Evolutionary conservation across 345 rosid species (phyloP).

Genomic region (Hevea brasiliensis): DNA sequence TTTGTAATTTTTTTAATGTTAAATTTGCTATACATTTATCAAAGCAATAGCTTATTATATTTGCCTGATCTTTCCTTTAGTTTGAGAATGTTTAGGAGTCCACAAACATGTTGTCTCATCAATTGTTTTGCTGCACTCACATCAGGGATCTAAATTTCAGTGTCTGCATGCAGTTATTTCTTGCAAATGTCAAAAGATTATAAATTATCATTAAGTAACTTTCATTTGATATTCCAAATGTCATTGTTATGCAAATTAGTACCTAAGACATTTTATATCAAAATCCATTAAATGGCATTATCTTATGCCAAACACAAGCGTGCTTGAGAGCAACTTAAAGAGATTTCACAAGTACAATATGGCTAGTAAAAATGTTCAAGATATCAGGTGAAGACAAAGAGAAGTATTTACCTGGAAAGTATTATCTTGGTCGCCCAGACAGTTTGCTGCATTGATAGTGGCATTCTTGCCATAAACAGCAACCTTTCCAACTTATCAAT

Average conservation of each 20-base stretch:
- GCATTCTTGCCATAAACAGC: constrained; percentile 49
- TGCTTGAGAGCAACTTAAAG: neutral
- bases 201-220: neutral
- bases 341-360: neutral
- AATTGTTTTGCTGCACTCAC: constrained; percentile 54
- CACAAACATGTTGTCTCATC: constrained; percentile 68
- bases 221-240: neutral
- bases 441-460: constrained; percentile 69
- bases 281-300: neutral
- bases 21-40: no score
- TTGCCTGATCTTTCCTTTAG: constrained; percentile 77
- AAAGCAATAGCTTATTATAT: neutral
- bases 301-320: neutral
- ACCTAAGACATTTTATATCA: no score
- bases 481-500: constrained; percentile 58
- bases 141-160: constrained; percentile 57
- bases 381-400: neutral
- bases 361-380: neutral
- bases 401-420: constrained; percentile 62
- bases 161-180: constrained; percentile 76
- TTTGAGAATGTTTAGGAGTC: constrained; percentile 51
- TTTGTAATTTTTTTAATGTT: no score
- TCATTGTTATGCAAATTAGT: neutral
- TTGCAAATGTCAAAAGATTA: constrained; percentile 29
- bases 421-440: constrained; percentile 76